phyloP scores from a whole-genome alignment of 2,329 filamentous ascomycete genomes.

The Nigrospora osmanthi region DNA sequence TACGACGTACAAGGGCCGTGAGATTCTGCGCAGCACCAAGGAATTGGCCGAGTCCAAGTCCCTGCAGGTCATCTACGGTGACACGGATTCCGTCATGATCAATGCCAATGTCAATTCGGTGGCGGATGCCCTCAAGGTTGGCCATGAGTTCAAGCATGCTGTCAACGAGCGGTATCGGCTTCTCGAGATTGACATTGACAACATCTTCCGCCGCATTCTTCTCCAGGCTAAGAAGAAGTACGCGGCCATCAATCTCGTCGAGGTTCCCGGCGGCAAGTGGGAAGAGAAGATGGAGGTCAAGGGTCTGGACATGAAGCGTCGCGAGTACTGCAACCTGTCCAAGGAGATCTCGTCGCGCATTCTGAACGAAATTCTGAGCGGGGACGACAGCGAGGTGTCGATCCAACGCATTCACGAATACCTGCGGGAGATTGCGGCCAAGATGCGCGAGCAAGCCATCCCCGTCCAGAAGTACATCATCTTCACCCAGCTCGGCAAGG shows the following conservation, averaged over 20 bases:
- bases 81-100: conserved; percentile 99
- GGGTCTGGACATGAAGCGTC: conserved; percentile 93
- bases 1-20: conserved; percentile 93
- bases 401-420: conserved; percentile 91
- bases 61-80: conserved; percentile 94
- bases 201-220: conserved; percentile 86
- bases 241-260: conserved; percentile 87
- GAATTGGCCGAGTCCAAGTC: conserved; percentile 87
- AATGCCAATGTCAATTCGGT: conserved; percentile 96
- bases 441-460: conserved; percentile 76
- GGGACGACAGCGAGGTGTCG: conserved; percentile 82
- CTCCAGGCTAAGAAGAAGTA: conserved; percentile 99
- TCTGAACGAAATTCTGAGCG: conserved; percentile 89
- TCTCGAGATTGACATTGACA: conserved; percentile 96
- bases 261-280: conserved; percentile 74
- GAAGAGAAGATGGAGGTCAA: conserved; percentile 96
- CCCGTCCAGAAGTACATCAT: conserved; percentile 89
- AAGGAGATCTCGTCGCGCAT: conserved; percentile 90
- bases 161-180: conserved; percentile 92
- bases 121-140: conserved; percentile 81
- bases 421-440: conserved; percentile 70
- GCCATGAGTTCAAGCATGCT: conserved; percentile 86
- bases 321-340: conserved; percentile 92
- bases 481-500: conserved; percentile 93
- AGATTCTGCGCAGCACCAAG: conserved; percentile 94